Evolutionary conservation across 768 basidiomycete genomes (phyloP).

Genomic region (Exidia glandulosa): DNA sequence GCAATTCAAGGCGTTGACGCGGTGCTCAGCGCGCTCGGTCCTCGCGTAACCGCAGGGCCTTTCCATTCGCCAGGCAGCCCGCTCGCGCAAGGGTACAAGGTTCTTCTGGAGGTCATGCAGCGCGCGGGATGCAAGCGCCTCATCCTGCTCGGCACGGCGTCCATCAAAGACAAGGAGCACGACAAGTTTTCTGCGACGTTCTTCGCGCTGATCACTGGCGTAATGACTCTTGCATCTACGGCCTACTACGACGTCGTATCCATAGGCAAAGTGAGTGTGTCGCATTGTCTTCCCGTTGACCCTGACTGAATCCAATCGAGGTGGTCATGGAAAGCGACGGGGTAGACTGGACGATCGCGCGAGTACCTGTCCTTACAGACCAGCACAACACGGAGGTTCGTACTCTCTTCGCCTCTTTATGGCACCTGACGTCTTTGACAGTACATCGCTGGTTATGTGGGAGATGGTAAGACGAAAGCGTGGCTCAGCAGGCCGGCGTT

Average conservation of each 20-base stretch:
- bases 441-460: slow-evolving; percentile 52
- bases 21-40: slow-evolving; percentile 60
- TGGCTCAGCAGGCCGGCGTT: slow-evolving; percentile 47
- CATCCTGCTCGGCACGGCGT: slow-evolving; percentile 56
- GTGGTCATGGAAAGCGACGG: slow-evolving; percentile 26
- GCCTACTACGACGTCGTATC: slow-evolving; percentile 33
- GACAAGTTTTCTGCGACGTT: slow-evolving; percentile 46
- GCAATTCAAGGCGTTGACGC: slow-evolving; percentile 49
- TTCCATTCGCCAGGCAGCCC: slow-evolving; percentile 38
- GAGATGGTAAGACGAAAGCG: slow-evolving; percentile 44
- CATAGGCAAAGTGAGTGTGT: neutral
- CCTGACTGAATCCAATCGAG: slow-evolving; percentile 39
- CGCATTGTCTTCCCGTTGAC: slow-evolving; percentile 20
- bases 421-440: slow-evolving; percentile 6
- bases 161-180: slow-evolving; percentile 36
- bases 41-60: slow-evolving; percentile 22
- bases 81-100: slow-evolving; percentile 47
- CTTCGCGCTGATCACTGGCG: slow-evolving; percentile 27
- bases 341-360: slow-evolving; percentile 58
- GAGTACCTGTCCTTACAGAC: slow-evolving; percentile 54
- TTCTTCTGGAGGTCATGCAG: slow-evolving; percentile 47
- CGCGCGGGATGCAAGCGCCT: slow-evolving; percentile 42
- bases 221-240: slow-evolving; percentile 31
- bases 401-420: neutral
- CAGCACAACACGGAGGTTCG: slow-evolving; percentile 20